These are phyloP conservation scores for Pelargonium exstipulatum DNA, from an alignment of 441 rosid genomes.

Conservation along the genomic window DNA sequence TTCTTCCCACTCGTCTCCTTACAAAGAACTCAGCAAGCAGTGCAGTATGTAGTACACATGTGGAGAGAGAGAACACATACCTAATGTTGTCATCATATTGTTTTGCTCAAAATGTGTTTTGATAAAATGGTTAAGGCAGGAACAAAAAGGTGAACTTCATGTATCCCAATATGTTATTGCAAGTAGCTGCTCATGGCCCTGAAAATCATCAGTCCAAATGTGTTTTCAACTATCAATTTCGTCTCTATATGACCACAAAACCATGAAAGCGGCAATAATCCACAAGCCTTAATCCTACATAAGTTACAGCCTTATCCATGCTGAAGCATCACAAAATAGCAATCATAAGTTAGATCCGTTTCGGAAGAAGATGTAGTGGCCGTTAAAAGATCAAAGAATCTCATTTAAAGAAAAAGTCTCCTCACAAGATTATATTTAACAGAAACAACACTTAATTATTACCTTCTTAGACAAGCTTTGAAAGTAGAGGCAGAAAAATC, in stretches of 20 bases:
- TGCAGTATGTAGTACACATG: not conserved
- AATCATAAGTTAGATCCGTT: no score
- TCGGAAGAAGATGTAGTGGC: no score
- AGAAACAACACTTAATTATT: not conserved
- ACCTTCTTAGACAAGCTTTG: conserved; percentile 1
- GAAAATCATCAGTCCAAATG: not conserved
- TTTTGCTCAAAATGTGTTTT: not conserved
- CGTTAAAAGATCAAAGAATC: not conserved
- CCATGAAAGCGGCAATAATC: no score
- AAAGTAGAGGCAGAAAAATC: not conserved
- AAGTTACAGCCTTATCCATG: no score
- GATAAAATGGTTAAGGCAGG: not conserved
- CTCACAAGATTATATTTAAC: not conserved
- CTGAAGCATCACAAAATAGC: no score
- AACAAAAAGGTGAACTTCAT: not conserved
- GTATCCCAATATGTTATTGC: not conserved
- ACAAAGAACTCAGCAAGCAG: not conserved
- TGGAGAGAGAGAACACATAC: conserved; percentile 1
- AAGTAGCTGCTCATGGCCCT: not conserved
- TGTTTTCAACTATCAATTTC: not conserved
- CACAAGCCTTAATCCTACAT: not conserved
- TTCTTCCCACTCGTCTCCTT: no score
- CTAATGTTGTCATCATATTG: not conserved
- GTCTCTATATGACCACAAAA: no score
- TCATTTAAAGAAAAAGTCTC: not conserved